These are phyloP conservation scores for Themeda triandra DNA, from an alignment of 176 grass and related monocot genomes.

Conservation along the genomic window DNA sequence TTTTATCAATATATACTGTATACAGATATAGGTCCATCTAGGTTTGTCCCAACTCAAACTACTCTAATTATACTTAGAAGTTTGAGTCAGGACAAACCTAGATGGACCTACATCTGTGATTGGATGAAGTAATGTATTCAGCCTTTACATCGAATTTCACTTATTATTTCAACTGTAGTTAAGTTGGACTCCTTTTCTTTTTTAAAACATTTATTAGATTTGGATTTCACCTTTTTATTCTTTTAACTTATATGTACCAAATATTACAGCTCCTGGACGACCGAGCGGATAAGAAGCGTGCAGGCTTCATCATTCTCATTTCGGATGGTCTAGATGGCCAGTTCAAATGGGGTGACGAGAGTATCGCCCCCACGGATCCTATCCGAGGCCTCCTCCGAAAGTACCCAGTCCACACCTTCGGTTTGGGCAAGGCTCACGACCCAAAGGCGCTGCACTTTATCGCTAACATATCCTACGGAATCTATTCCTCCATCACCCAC, in stretches of 20 bases:
- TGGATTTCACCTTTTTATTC: neutral
- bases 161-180: no score
- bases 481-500: neutral
- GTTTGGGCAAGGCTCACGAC: neutral
- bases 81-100: no score
- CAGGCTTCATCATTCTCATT: neutral
- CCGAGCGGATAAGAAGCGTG: neutral
- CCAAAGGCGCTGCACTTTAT: neutral
- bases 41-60: no score
- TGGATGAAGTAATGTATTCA: no score
- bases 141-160: no score
- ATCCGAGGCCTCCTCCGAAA: neutral
- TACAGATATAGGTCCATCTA: no score
- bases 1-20: neutral
- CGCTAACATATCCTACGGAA: neutral
- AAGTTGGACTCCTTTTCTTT: no score
- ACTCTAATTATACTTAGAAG: no score
- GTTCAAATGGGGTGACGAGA: neutral
- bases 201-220: neutral
- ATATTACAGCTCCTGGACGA: neutral
- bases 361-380: neutral
- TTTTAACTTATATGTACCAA: neutral
- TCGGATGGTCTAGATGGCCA: neutral
- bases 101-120: no score
- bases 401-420: conserved; percentile 6